Evolutionary conservation across 208 protist genomes (phyloP), one percentile per base, ranked within the genome.

Genomic region (Leishmania tarentolae): DNA sequence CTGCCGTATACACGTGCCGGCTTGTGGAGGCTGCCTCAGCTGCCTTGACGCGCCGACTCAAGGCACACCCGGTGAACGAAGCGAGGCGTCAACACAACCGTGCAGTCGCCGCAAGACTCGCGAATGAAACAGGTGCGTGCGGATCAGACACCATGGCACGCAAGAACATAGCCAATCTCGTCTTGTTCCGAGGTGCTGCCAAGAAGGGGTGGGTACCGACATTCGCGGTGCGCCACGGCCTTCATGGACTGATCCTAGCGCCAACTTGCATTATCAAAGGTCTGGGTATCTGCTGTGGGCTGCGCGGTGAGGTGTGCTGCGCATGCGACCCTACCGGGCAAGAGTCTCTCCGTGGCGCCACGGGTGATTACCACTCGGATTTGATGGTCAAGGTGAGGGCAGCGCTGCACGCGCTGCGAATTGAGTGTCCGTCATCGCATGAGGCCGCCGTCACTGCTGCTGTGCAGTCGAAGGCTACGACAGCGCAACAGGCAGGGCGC

Each of bases 201-300:
- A 91, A 89, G 69, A 91, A 91, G 65, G 90, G 92, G 47, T 93
- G 86, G 86, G 87, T 93, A 47, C 92, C 92, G 66, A 79, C 85
- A 24, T 95, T 95, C 80, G 80, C 73, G 2, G 82, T 87, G 61
- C 90, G 86, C 24, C 92, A 95, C 75, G 90, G 90, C 59, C 85
- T 91, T 17, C 46, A 86, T 35, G 92, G 89, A n/a, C 76, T 84
- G n/a, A 90, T 93, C 69, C 80, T 93, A 42, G 86, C 89, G 6
- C 90, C 92, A 35, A 95, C 92, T 21, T 95, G 92, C 78, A 93
- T 95, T 66, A 95, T 95, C 72, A 88, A 85, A 71, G 92, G 92
- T 0, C 81, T 95, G 7, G 92, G 87, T 19, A 84, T 86, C 61
- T 92, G 88, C 84, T 95, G 92, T 61, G 92, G 90, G 2, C 79